phyloP scores from a whole-genome alignment of 257 asterid genomes.

The Nicotiana tomentosiformis region DNA sequence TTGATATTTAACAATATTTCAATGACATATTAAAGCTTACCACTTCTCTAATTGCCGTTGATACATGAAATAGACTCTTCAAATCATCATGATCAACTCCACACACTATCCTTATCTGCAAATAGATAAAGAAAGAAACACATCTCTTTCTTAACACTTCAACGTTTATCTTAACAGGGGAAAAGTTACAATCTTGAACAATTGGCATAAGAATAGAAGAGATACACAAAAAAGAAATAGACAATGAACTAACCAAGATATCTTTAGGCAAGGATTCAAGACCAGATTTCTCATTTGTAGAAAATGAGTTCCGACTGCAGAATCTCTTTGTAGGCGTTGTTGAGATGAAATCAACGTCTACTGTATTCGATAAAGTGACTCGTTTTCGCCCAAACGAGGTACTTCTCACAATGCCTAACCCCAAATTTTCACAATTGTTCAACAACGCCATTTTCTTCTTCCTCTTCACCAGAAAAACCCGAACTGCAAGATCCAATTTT shows the following conservation, averaged over 20 bases:
- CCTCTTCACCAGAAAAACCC: neutral
- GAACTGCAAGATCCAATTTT: slow-evolving; percentile 15
- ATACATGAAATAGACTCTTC: slow-evolving; percentile 52
- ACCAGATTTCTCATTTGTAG: slow-evolving; percentile 14
- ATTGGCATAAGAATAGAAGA: neutral
- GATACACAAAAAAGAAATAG: neutral
- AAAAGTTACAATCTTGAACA: neutral
- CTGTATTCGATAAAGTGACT: slow-evolving; percentile 24
- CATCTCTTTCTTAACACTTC: neutral
- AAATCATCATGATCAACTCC: slow-evolving; percentile 86
- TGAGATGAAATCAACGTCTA: slow-evolving; percentile 5
- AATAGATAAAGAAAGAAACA: neutral
- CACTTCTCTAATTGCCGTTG: slow-evolving; percentile 54
- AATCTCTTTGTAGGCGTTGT: slow-evolving; percentile 26
- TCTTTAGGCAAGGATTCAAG: slow-evolving; percentile 65
- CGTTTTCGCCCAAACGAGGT: slow-evolving; percentile 59
- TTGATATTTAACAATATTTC: neutral
- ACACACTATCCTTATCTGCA: slow-evolving; percentile 65
- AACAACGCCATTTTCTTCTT: slow-evolving; percentile 16
- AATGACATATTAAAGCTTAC: slow-evolving; percentile 26
- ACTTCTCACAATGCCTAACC: slow-evolving; percentile 40
- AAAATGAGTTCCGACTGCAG: slow-evolving; percentile 21
- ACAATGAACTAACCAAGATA: slow-evolving; percentile 39
- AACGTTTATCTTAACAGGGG: neutral
- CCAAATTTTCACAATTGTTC: slow-evolving; percentile 21